phyloP scores from a whole-genome alignment of 2,329 filamentous ascomycete genomes.

The Fusarium buharicum region DNA sequence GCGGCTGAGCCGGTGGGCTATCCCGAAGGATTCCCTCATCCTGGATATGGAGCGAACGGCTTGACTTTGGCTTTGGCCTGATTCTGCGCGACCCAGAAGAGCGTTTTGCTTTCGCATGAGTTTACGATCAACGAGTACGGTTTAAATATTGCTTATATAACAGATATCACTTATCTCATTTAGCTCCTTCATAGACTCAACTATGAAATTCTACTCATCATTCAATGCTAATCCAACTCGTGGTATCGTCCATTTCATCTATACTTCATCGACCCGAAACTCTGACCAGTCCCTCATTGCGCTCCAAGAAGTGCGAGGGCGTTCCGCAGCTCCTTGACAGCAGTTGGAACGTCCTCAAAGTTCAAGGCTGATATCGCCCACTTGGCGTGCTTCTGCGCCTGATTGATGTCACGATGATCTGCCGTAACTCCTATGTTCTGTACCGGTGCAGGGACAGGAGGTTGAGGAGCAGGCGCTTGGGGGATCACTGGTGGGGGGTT shows the following conservation, averaged over 20 bases:
- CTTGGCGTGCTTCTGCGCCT: conserved; percentile 93
- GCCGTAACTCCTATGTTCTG: conserved; percentile 23
- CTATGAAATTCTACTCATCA: conserved; percentile 6
- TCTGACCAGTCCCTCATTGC: conserved; percentile 34
- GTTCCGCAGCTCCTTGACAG: conserved; percentile 82
- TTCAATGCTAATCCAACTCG: conserved; percentile 16
- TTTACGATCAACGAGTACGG: conserved; percentile 28
- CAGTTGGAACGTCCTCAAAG: conserved; percentile 94
- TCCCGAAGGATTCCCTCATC: conserved; percentile 23
- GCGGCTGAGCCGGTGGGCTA: not conserved
- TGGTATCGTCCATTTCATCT: conserved; percentile 33
- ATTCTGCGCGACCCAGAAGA: not conserved
- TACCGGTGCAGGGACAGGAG: conserved; percentile 20
- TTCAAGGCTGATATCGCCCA: conserved; percentile 97
- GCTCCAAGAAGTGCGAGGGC: conserved; percentile 79
- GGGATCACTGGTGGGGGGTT: conserved; percentile 40
- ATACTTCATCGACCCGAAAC: conserved; percentile 15
- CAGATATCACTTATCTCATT: conserved; percentile 27
- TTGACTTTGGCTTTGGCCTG: conserved; percentile 26
- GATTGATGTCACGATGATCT: conserved; percentile 69
- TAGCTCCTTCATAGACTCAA: conserved; percentile 17
- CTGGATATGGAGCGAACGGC: conserved; percentile 23
- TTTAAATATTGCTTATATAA: conserved; percentile 13
- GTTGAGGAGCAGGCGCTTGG: conserved; percentile 19
- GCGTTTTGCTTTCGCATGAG: conserved; percentile 23